Evolutionary conservation across 345 rosid species (phyloP).

Genomic region (Abelmoschus esculentus): DNA sequence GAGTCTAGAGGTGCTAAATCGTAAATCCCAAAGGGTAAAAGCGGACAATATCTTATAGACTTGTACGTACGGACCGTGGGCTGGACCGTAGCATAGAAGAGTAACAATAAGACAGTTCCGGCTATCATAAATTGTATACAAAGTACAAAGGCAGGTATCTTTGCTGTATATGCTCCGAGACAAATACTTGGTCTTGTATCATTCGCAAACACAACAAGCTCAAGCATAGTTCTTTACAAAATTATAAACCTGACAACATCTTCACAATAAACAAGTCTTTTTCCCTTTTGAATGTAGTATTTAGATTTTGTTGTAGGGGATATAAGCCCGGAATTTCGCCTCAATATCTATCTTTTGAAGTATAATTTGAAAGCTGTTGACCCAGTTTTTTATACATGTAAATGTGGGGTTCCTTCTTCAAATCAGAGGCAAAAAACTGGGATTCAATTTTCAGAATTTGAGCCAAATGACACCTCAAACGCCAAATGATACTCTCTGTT

Average conservation of each 20-base stretch:
- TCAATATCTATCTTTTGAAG: slow-evolving; percentile 1
- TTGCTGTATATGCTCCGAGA: not conserved
- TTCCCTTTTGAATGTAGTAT: slow-evolving; percentile 1
- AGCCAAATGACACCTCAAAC: not conserved
- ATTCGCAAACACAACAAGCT: not conserved
- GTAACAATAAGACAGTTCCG: too few species aligned
- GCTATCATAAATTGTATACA: not conserved
- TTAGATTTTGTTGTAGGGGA: not conserved
- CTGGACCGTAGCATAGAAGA: too few species aligned
- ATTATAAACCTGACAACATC: not conserved
- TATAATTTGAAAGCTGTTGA: slow-evolving; percentile 6
- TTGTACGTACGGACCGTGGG: too few species aligned
- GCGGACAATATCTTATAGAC: too few species aligned
- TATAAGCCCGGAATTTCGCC: slow-evolving; percentile 7
- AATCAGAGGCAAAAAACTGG: not conserved
- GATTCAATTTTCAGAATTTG: not conserved
- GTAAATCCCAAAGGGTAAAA: too few species aligned
- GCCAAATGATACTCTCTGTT: slow-evolving; percentile 5
- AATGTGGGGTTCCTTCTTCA: not conserved
- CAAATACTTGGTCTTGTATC: not conserved
- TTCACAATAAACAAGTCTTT: not conserved
- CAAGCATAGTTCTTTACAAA: not conserved
- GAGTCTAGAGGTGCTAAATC: not conserved
- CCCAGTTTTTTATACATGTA: not conserved
- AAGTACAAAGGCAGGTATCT: slow-evolving; percentile 7